Percentiles rank a stretch among this genome's conserved stretches.
Evolutionary conservation across 805 yeast genomes (phyloP).

Genomic region (Wickerhamomyces ciferrii): DNA sequence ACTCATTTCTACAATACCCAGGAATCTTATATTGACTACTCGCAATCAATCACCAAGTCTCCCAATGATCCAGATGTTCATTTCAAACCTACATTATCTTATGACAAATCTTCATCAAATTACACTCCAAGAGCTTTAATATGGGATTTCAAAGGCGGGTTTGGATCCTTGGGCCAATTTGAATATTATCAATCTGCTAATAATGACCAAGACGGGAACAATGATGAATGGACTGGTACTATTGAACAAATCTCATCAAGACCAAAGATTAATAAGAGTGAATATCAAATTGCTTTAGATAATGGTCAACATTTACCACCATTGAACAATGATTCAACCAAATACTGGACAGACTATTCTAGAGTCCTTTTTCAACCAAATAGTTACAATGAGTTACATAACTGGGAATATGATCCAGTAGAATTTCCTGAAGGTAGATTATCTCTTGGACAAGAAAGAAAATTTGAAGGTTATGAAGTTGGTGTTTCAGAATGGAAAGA

Average conservation of each 20-base stretch:
- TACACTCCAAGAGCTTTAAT: constrained; percentile 77
- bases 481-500: constrained; percentile 60
- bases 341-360: constrained; percentile 79
- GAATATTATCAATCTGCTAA: constrained; percentile 32
- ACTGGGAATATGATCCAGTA: constrained; percentile 53
- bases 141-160: constrained; percentile 80
- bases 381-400: constrained; percentile 44
- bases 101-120: constrained; percentile 39
- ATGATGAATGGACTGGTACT: constrained; percentile 5
- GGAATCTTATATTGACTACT: constrained; percentile 59
- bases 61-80: constrained; percentile 39
- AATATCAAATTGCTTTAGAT: constrained; percentile 65
- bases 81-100: constrained; percentile 33
- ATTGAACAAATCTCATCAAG: constrained; percentile 30
- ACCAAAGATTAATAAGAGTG: constrained; percentile 38
- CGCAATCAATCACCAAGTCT: constrained; percentile 19
- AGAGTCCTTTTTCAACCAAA: constrained; percentile 62
- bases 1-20: constrained; percentile 82
- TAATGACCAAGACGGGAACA: constrained; percentile 4
- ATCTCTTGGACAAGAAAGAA: constrained; percentile 22
- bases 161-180: constrained; percentile 57
- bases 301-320: constrained; percentile 27
- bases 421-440: constrained; percentile 22
- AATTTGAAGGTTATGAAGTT: constrained; percentile 41
- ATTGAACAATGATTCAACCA: constrained; percentile 37